A percentile compares a stretch with the other conserved stretches of the same genome.
Conservation (phyloP, 805 yeast genomes). For the Candida nonsorbophila region DNA sequence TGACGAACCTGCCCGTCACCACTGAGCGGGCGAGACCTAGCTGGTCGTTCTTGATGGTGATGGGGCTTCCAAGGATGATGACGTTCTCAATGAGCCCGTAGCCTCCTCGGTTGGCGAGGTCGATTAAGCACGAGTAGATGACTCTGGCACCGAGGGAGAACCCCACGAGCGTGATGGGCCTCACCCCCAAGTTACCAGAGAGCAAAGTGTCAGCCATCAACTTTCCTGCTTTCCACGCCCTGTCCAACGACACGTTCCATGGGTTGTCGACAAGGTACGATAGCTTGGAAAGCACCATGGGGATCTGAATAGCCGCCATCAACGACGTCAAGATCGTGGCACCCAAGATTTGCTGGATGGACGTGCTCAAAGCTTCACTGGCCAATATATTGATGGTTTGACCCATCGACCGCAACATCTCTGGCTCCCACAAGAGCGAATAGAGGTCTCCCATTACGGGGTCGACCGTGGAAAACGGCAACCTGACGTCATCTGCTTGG, state of each 20-base stretch:
- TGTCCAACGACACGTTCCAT: slow-evolving; percentile 93
- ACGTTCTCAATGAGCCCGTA: slow-evolving; percentile 88
- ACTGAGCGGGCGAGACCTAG: slow-evolving; percentile 73
- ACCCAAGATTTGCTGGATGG: slow-evolving; percentile 92
- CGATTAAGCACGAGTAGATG: slow-evolving; percentile 83
- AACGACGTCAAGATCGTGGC: slow-evolving; percentile 83
- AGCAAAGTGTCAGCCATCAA: slow-evolving; percentile 88
- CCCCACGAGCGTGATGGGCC: slow-evolving; percentile 91
- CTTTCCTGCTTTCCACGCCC: slow-evolving; percentile 96
- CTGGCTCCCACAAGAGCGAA: slow-evolving; percentile 96
- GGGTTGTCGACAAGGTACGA: slow-evolving; percentile 92
- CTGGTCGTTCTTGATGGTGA: slow-evolving; percentile 74
- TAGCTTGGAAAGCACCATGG: slow-evolving; percentile 84
- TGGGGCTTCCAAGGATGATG: slow-evolving; percentile 80
- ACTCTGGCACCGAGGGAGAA: slow-evolving; percentile 92
- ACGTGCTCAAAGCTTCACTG: slow-evolving; percentile 85
- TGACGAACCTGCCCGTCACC: slow-evolving; percentile 84
- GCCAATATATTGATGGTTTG: slow-evolving; percentile 93
- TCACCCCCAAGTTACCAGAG: slow-evolving; percentile 80
- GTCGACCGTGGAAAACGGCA: slow-evolving; percentile 94
- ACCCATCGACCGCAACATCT: slow-evolving; percentile 92
- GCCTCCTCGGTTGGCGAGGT: slow-evolving; percentile 80
- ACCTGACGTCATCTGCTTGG: slow-evolving; percentile 87
- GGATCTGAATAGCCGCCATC: slow-evolving; percentile 89
- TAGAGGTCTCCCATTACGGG: slow-evolving; percentile 97